Evolutionary conservation across 768 basidiomycete species (phyloP), one percentile per base, ranked within the genome.

Genomic region (Calocera cornea): DNA sequence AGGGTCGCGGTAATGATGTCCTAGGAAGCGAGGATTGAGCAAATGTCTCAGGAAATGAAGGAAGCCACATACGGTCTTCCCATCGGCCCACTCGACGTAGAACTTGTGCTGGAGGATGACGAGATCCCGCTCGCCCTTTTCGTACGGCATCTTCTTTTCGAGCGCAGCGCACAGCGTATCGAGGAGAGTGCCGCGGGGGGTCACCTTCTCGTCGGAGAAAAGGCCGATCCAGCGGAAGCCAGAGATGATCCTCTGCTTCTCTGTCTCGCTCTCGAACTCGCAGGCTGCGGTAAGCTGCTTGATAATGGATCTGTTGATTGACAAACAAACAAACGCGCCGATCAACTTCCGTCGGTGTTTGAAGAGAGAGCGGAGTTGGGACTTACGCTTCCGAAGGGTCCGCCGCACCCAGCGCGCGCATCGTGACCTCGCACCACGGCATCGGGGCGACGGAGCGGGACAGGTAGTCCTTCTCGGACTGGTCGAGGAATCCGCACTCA

Each of bases 21-120:
- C 88, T 89, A 68, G 31, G 34, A 10, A 5, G 50, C 16, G 27
- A 38, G n/a, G n/a, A 17, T 5, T 67, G 29, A 41, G 40, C 3
- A 22, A 1, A n/a, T 41, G 5, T 24, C 33, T 33, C 2, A 33
- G 19, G 19, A 34, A 22, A 40, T 2, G 2, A 17, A 33, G 2
- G 38, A 40, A 3, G 12, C 38, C 54, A 72, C 83, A 65, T 69
- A 87, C 88, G 78, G 83, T 79, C 63, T 78, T 82, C 60, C 95
- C 94, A 73, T 97, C 92, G 36, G 83, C 81, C 84, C 89, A 90
- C 75, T 94, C 87, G 40, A 98, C 87, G 72, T 92, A 79, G 75
- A 99, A 98, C 81, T 95, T 95, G 84, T 99, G 95, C 79, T 97
- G 95, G 66, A 99, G 86, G 87, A 98, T 92, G 69, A 99, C 91